These are phyloP conservation scores for Rhytidiadelphus loreus DNA, from an alignment of 225 moss, liverwort and hornwort species.

Conservation along the genomic window DNA sequence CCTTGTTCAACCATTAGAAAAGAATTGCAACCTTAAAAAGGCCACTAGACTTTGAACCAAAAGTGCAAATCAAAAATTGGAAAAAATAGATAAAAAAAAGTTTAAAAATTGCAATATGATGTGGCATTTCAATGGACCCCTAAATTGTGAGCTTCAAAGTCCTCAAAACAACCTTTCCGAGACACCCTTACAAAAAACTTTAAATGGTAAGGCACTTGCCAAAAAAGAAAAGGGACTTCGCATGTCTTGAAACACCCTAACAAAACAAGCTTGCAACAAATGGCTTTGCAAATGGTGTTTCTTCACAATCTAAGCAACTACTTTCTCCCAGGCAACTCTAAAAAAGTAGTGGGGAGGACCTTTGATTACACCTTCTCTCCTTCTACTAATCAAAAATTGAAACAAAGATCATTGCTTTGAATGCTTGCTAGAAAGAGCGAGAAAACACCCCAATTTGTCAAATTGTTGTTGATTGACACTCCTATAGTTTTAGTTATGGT, in stretches of 20 bases:
- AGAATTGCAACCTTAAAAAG: too few relatives aligned
- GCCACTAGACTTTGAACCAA: too few relatives aligned
- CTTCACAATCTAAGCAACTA: rapidly evolving
- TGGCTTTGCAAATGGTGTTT: rapidly evolving
- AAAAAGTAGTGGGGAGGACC: rapidly evolving
- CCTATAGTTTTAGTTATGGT: rapidly evolving
- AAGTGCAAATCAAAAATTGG: too few relatives aligned
- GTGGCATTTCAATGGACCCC: too few relatives aligned
- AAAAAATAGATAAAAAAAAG: too few relatives aligned
- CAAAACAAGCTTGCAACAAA: neutral
- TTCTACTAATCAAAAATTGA: neutral
- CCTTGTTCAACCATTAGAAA: neutral
- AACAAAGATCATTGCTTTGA: neutral
- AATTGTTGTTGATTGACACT: rapidly evolving
- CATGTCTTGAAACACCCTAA: rapidly evolving
- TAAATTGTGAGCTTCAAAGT: neutral
- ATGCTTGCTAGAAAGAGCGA: rapidly evolving
- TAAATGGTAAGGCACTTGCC: rapidly evolving
- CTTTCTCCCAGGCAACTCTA: rapidly evolving
- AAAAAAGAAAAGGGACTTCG: rapidly evolving
- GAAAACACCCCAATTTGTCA: neutral
- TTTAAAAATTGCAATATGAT: too few relatives aligned
- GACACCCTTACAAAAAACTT: too few relatives aligned
- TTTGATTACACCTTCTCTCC: rapidly evolving
- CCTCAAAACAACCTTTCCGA: rapidly evolving